Evolutionary conservation across 2,329 filamentous ascomycete genomes (phyloP).

Genomic region (Lecanosticta acicola): DNA sequence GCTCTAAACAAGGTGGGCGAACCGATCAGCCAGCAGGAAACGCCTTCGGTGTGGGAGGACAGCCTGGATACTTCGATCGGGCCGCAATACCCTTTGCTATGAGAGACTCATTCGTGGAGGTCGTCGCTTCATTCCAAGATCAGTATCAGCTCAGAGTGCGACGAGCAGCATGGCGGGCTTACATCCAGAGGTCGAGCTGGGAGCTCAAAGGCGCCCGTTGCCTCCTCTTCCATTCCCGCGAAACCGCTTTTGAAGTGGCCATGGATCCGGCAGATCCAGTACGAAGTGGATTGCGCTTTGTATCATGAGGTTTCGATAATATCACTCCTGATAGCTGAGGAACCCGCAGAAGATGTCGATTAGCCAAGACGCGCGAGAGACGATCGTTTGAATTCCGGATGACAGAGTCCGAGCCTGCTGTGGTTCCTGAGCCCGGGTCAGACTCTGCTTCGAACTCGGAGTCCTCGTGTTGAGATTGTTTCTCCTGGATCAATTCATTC

Average conservation of each 20-base stretch:
- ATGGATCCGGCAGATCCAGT: not conserved
- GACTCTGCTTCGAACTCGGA: too few relatives aligned
- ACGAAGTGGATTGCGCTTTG: not conserved
- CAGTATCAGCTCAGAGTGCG: not conserved
- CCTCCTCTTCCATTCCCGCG: not conserved
- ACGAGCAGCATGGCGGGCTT: not conserved
- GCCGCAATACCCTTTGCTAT: not conserved
- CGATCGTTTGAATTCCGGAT: too few relatives aligned
- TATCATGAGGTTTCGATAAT: too few relatives aligned
- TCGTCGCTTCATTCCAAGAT: not conserved
- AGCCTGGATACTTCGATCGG: not conserved
- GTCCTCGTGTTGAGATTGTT: not conserved
- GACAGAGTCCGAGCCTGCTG: too few relatives aligned
- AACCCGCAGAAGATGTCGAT: too few relatives aligned
- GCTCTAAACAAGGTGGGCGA: slow-evolving; percentile 1
- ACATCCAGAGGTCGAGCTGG: slow-evolving; percentile 5
- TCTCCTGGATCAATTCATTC: not conserved
- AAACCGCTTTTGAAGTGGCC: not conserved
- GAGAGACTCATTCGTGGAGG: not conserved
- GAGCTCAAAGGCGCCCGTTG: not conserved
- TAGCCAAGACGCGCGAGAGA: too few relatives aligned
- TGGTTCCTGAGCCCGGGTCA: too few relatives aligned
- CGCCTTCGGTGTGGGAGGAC: not conserved
- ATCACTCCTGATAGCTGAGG: too few relatives aligned
- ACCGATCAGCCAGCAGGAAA: slow-evolving; percentile 1